A percentile compares a stretch with the other conserved stretches of the same genome.
These are phyloP conservation scores for Serpula lacrymans DNA, from an alignment of 768 basidiomycete species.

Conservation along the genomic window DNA sequence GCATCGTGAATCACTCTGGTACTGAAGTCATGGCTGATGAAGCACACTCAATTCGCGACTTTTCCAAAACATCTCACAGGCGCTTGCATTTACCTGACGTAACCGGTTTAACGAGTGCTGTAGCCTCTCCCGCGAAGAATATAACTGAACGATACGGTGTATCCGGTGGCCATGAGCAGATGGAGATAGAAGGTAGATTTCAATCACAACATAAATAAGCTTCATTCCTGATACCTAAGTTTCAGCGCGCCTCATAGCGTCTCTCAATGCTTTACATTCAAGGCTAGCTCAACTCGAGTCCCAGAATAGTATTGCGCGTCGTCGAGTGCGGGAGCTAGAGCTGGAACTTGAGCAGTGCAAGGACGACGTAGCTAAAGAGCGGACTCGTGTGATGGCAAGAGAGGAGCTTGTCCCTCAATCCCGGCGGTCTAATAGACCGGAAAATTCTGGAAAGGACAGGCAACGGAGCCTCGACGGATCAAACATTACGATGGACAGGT, in stretches of 20 bases:
- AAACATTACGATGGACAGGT: constrained; percentile 52
- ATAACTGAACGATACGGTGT: constrained; percentile 50
- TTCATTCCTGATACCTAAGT: not conserved
- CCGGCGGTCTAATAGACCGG: constrained; percentile 22
- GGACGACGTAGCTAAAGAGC: constrained; percentile 69
- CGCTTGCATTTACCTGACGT: constrained; percentile 74
- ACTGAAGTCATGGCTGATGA: constrained; percentile 9
- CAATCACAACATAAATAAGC: constrained; percentile 1
- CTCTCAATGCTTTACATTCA: constrained; percentile 59
- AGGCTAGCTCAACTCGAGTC: constrained; percentile 73
- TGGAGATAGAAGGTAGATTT: constrained; percentile 61
- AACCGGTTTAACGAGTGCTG: constrained; percentile 77
- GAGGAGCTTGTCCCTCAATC: constrained; percentile 45
- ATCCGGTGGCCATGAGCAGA: constrained; percentile 41
- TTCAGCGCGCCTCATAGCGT: constrained; percentile 58
- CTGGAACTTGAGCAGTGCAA: constrained; percentile 81
- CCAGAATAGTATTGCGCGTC: constrained; percentile 78
- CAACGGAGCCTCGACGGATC: constrained; percentile 29
- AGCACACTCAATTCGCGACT: constrained; percentile 7
- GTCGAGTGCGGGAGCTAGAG: constrained; percentile 85
- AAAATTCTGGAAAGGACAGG: constrained; percentile 9
- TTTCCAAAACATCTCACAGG: constrained; percentile 26
- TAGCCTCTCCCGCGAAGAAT: constrained; percentile 66
- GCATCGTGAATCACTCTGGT: constrained; percentile 25
- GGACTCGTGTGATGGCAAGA: constrained; percentile 58